Base-by-base conservation (phyloP, 2,329 filamentous ascomycete species). In the Talaromyces albobiverticillius region DNA sequence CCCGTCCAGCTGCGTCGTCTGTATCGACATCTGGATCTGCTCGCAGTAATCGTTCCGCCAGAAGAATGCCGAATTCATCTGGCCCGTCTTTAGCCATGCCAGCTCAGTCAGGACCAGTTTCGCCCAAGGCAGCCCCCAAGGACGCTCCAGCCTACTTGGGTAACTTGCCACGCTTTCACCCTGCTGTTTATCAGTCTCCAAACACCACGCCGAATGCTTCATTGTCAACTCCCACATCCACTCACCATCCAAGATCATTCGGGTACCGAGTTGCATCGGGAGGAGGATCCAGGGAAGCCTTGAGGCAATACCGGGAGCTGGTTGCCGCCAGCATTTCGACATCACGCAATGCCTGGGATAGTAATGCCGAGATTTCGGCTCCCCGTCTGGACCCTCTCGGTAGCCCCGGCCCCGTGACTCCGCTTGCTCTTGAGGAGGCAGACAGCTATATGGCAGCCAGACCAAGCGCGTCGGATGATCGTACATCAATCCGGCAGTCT, bases 361-460 rank as follows among this genome's bases (percentile, higher is more conserved):
- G 61, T 55, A 26, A 63, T 57, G 41, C 64, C 61, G 62, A 70
- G 62, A 75, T 75, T n/a, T 69, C 71, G 10, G 72, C 74, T 14
- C 75, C 75, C 7, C 71, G 74, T 5, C 60, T 78, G 14, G 72
- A 75, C 45, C 75, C 75, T 18, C 64, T 76, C 10, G 67, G 69
- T 32, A 78, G 75, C 49, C 75, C 75, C 1, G 75, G 75, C 2
- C 73, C 74, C 0, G 75, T 78, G 32, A 77, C 75, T 3, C 75
- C 75, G 11, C 61, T 78, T 46, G 70, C 65, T 1, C 64, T 78
- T 8, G 73, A 72, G 49, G 66, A 74, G 29, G 63, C 68, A 6
- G 68, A 71, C 40, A 71, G 70, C 47, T 77, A 77, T 53, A 64
- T 77, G 10, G 64, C 65, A 4, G 66, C 68, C 7, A 71, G 72